Percentiles rank a stretch among this genome's conserved stretches.
These are phyloP conservation scores for Hypoxylon sp. DNA, from an alignment of 2,329 filamentous ascomycete species.

Conservation along the genomic window DNA sequence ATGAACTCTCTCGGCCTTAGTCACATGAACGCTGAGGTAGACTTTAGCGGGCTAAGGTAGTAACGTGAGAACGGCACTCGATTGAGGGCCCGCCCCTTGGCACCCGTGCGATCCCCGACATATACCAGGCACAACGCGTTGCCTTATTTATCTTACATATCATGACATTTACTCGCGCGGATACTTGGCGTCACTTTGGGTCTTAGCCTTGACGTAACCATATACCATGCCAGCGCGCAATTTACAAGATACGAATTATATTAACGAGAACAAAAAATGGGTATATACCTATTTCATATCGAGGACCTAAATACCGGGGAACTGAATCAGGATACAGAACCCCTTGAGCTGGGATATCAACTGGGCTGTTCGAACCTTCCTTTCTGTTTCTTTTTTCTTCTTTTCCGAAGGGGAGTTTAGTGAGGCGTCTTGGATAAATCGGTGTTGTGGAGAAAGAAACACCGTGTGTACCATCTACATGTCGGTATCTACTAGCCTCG, in stretches of 20 bases:
- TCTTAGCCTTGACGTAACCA: conserved; percentile 4
- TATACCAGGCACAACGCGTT: not conserved
- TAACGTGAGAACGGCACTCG: conserved; percentile 17
- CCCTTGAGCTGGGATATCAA: conserved; percentile 25
- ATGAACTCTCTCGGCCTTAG: conserved; percentile 54
- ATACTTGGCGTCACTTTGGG: conserved; percentile 5
- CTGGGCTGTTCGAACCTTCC: conserved; percentile 1
- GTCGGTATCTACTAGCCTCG: conserved; percentile 9
- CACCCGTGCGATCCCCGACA: not conserved
- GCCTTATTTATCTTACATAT: conserved; percentile 21
- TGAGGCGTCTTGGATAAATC: conserved; percentile 20
- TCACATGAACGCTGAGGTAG: conserved; percentile 55
- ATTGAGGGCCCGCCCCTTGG: conserved; percentile 3
- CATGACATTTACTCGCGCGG: conserved; percentile 12
- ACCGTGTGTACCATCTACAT: conserved; percentile 31
- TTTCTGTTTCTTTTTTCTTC: conserved; percentile 5
- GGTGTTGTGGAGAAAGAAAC: conserved; percentile 31
- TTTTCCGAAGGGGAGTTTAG: conserved; percentile 8
- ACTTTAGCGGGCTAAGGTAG: conserved; percentile 57
- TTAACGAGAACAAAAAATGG: conserved; percentile 7
- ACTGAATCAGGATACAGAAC: conserved; percentile 7
- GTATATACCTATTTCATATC: conserved; percentile 4
- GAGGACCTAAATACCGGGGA: not conserved
- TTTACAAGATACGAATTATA: conserved; percentile 13
- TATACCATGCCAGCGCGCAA: conserved; percentile 12